Base-by-base conservation (phyloP, 2,329 filamentous ascomycete species). In the Penicillium sp. region DNA sequence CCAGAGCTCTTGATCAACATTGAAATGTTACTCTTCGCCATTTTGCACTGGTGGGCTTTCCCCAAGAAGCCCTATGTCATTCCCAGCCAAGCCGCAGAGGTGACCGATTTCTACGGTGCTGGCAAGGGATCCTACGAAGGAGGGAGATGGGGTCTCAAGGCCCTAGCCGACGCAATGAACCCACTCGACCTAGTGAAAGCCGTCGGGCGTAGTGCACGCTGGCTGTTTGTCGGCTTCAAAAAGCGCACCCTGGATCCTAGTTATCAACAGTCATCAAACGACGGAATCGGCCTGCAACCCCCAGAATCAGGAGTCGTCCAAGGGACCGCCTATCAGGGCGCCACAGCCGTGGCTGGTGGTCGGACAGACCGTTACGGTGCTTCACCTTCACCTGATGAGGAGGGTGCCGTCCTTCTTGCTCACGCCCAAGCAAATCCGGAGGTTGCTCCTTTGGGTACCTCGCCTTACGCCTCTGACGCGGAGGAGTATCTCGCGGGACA, bases 181-280 rank as follows among this genome's bases (percentile, higher is more conserved):
- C 82, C 89, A 0, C 91, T 90, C 87, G 91, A 96, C 71, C 83
- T 96, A 43, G 76, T 91, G 68, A 96, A 93, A 75, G 90, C 90
- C 0, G 86, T 90, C 59, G 89, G 88, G 9, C 84, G 91, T 50
- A 89, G 90, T 22, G 84, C 91, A 65, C 84, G 89, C 65, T 96
- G 91, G 92, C 78, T 96, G 21, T 88, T 93, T 61, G 85, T 91
- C 16, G 91, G 91, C 43, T 82, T 85, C 53, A 88, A 85, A 70
- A 72, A 64, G 56, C 71, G 78, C 46, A 72, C 68, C 48, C 55
- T 69, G 42, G 77, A 79, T 52, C 62, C 72, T 21, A 79, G 76
- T 60, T 79, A 79, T 55, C 70, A 67, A 52, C 62, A 58, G 26
- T 65, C 65, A 11, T 22, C 39, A 19, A 53, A 55, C 27, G 67